A percentile compares a stretch with the other conserved stretches of the same genome.
phyloP scores from a whole-genome alignment of 2,329 filamentous ascomycete species.

The Ophiostoma sp. region DNA sequence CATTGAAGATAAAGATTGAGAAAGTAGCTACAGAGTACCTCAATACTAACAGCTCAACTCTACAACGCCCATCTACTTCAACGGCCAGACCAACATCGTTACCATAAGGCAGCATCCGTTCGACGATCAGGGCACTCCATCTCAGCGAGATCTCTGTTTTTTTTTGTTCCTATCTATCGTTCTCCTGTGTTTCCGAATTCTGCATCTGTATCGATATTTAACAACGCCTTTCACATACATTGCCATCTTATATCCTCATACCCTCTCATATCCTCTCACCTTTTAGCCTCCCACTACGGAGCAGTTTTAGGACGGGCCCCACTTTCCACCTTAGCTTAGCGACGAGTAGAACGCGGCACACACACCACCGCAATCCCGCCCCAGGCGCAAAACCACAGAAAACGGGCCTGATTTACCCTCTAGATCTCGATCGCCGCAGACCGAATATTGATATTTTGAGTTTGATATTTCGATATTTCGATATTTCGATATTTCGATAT shows the following conservation, averaged over 20 bases:
- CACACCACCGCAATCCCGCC: constrained; percentile 5
- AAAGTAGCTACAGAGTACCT: too few species aligned
- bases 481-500: background rate
- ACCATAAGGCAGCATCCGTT: background rate
- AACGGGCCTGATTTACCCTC: constrained; percentile 17
- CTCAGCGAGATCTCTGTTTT: background rate
- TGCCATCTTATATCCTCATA: background rate
- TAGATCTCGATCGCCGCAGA: constrained; percentile 20
- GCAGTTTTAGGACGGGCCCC: background rate
- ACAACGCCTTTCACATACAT: background rate
- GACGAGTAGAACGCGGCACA: background rate
- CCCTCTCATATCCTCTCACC: too few species aligned
- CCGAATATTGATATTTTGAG: background rate
- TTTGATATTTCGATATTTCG: background rate
- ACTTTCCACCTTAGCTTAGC: background rate
- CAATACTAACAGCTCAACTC: background rate
- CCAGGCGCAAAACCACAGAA: constrained; percentile 6
- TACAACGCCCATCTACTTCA: background rate
- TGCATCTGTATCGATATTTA: too few species aligned
- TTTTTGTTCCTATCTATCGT: background rate
- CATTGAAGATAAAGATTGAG: background rate
- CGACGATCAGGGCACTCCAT: constrained; percentile 1
- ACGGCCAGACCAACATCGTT: background rate
- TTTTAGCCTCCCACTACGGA: background rate
- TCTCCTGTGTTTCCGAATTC: background rate